Conservation (phyloP, 352 stramenopile genomes). For the Blastocystis sp. region DNA sequence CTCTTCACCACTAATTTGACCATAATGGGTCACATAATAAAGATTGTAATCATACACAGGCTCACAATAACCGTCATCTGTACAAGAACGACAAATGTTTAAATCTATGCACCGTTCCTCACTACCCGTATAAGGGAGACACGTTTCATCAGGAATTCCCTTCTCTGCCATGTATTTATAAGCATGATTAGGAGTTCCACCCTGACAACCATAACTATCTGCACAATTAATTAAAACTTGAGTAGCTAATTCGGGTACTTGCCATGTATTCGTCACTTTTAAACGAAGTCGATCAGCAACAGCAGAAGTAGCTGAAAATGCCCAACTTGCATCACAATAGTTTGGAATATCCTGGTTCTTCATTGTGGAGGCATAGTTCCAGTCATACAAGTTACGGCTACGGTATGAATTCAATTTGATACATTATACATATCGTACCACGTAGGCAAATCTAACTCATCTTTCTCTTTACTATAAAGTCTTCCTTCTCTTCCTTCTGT, state of each 20-base stretch:
- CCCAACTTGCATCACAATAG: slow-evolving; percentile 81
- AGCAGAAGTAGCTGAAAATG: slow-evolving; percentile 69
- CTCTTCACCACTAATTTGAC: slow-evolving; percentile 76
- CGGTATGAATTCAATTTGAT: not conserved
- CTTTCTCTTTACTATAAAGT: not conserved
- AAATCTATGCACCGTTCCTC: slow-evolving; percentile 75
- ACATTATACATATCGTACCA: not conserved
- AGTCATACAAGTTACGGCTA: slow-evolving; percentile 79
- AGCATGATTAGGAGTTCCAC: slow-evolving; percentile 79
- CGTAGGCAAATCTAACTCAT: not conserved
- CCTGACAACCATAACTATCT: slow-evolving; percentile 80
- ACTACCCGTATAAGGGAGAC: slow-evolving; percentile 82
- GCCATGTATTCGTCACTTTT: not conserved
- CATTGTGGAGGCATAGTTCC: slow-evolving; percentile 86
- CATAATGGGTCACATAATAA: slow-evolving; percentile 85
- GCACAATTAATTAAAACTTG: slow-evolving; percentile 80
- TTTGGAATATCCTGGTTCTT: slow-evolving; percentile 95
- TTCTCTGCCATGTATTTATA: slow-evolving; percentile 84
- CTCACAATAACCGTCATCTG: slow-evolving; percentile 69
- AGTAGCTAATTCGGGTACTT: slow-evolving; percentile 75
- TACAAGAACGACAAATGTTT: slow-evolving; percentile 85
- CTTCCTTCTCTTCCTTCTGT: not conserved
- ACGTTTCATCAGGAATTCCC: slow-evolving; percentile 85
- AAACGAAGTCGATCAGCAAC: slow-evolving; percentile 66
- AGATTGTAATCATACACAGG: slow-evolving; percentile 82